phyloP scores from a whole-genome alignment of 805 yeast genomes.

The Wickerhamomyces canadensis region DNA sequence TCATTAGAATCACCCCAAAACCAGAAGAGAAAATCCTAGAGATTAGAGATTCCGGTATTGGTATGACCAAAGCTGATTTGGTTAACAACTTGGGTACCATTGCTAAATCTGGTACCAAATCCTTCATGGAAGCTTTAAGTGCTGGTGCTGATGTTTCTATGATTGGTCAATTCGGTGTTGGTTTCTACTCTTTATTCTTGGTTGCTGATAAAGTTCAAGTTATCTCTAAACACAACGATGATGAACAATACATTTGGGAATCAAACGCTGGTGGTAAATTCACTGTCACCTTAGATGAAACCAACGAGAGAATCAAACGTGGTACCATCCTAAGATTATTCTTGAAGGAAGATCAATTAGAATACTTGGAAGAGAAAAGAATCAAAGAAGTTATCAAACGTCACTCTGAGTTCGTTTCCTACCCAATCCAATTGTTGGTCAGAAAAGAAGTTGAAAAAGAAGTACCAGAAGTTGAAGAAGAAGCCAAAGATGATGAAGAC shows the following conservation, averaged over 20 bases:
- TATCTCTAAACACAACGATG: conserved; percentile 96
- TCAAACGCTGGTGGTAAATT: conserved; percentile 99
- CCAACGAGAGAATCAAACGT: conserved; percentile 82
- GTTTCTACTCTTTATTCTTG: conserved; percentile 98
- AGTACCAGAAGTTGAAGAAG: conserved; percentile 74
- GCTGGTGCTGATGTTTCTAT: conserved; percentile 99
- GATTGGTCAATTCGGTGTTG: conserved; percentile 99
- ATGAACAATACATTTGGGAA: conserved; percentile 99
- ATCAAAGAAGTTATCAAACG: conserved; percentile 99
- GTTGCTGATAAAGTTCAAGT: conserved; percentile 99
- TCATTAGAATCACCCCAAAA: conserved; percentile 94
- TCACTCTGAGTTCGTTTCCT: conserved; percentile 98
- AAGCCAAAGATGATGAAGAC: conserved; percentile 50
- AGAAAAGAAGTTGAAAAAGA: conserved; percentile 99
- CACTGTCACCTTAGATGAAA: conserved; percentile 87
- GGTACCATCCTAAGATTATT: conserved; percentile 94
- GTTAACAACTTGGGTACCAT: conserved; percentile 99
- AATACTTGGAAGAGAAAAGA: conserved; percentile 98
- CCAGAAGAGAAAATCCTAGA: conserved; percentile 93
- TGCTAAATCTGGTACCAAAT: conserved; percentile 99
- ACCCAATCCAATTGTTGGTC: conserved; percentile 97
- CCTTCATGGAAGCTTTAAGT: conserved; percentile 98
- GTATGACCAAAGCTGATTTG: conserved; percentile 99
- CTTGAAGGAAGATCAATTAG: conserved; percentile 98
- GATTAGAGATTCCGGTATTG: conserved; percentile 99